phyloP scores from a whole-genome alignment of 2,329 filamentous ascomycete genomes.

The Clonostachys sp. region DNA sequence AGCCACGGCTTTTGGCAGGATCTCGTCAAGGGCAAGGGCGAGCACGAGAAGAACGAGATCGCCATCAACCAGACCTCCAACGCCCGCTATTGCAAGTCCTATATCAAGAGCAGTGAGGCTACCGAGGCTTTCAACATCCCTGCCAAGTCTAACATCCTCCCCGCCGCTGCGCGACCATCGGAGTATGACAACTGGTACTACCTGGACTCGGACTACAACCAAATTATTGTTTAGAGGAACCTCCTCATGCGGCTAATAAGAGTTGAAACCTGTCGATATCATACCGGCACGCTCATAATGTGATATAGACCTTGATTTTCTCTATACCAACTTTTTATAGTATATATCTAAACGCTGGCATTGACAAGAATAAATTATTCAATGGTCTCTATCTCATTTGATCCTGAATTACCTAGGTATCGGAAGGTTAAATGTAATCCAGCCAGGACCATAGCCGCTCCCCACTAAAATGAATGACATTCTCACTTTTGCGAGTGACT shows the following conservation, averaged over 20 bases:
- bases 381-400: no score
- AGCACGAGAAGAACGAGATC: constrained; percentile 27
- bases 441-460: no score
- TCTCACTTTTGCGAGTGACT: no score
- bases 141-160: constrained; percentile 15
- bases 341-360: no score
- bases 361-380: no score
- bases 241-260: not conserved
- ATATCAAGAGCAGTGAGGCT: constrained; percentile 20
- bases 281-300: no score
- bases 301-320: no score
- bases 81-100: constrained; percentile 20
- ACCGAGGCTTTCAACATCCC: constrained; percentile 23
- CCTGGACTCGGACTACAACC: constrained; percentile 21
- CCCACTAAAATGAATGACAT: no score
- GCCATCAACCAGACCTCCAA: constrained; percentile 30
- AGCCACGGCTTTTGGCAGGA: constrained; percentile 32
- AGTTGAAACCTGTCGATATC: not conserved
- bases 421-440: no score
- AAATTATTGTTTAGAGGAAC: constrained; percentile 15
- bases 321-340: no score
- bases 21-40: constrained; percentile 26
- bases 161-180: constrained; percentile 18
- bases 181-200: constrained; percentile 31
- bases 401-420: no score